Evolutionary conservation across 192 early-diverging fungal genomes (phyloP).

Genomic region (Coemansia sp.): DNA sequence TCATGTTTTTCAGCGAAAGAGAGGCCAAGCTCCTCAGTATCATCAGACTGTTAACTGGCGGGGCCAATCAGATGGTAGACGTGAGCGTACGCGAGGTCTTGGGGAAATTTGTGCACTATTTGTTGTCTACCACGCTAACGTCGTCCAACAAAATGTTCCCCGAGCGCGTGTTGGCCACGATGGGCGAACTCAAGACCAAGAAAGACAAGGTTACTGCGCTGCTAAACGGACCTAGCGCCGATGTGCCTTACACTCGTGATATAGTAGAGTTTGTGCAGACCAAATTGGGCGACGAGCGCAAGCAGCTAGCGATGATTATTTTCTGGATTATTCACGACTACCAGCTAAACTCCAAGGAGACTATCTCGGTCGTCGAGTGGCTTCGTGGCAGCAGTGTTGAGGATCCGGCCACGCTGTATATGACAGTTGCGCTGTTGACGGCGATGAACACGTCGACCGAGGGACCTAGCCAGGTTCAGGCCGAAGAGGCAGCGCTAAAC

Average conservation of each 20-base stretch:
- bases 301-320: conserved; percentile 50
- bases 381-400: conserved; percentile 35
- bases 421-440: conserved; percentile 36
- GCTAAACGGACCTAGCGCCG: conserved; percentile 56
- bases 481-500: conserved; percentile 44
- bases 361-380: conserved; percentile 46
- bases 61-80: conserved; percentile 45
- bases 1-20: conserved; percentile 70
- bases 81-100: conserved; percentile 54
- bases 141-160: conserved; percentile 51
- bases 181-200: conserved; percentile 57
- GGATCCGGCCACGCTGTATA: conserved; percentile 47
- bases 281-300: conserved; percentile 49
- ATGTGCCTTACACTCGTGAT: conserved; percentile 50
- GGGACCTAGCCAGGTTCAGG: conserved; percentile 27
- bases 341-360: conserved; percentile 43
- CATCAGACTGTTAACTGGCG: conserved; percentile 58
- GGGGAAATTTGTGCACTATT: conserved; percentile 32
- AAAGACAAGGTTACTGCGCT: conserved; percentile 52
- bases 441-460: conserved; percentile 36
- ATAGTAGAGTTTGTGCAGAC: conserved; percentile 49
- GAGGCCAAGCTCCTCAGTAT: conserved; percentile 63
- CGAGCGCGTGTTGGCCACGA: conserved; percentile 56
- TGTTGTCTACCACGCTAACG: conserved; percentile 39
- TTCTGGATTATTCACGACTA: conserved; percentile 47